These are phyloP conservation scores for Globisporangium heterothallicum DNA, from an alignment of 352 stramenopile genomes.

Conservation along the genomic window DNA sequence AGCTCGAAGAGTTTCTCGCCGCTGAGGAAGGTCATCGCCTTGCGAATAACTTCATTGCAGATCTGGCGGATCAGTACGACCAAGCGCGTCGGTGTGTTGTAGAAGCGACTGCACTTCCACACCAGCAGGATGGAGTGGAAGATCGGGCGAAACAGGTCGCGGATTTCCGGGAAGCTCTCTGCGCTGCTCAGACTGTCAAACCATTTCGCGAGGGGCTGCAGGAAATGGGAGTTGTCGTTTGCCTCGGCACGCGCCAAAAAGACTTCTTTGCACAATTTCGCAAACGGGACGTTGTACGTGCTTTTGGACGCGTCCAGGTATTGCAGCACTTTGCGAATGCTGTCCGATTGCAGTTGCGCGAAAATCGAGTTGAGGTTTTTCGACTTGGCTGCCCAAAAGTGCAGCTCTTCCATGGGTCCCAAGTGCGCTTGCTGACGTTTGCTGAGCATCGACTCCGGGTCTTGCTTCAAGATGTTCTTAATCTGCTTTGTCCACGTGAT, in stretches of 20 bases:
- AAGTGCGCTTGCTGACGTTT: conserved; percentile 49
- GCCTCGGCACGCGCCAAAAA: conserved; percentile 84
- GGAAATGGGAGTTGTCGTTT: conserved; percentile 85
- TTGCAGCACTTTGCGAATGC: conserved; percentile 82
- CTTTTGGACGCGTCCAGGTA: conserved; percentile 85
- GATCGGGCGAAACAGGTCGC: conserved; percentile 77
- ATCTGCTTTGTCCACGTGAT: conserved; percentile 95
- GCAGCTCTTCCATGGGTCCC: conserved; percentile 84
- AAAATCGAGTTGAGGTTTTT: conserved; percentile 90
- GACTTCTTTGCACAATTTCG: conserved; percentile 90
- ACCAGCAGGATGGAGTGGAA: conserved; percentile 86
- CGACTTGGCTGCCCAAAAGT: conserved; percentile 85
- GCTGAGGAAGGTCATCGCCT: conserved; percentile 66
- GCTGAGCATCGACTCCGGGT: conserved; percentile 74
- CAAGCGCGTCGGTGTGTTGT: conserved; percentile 86
- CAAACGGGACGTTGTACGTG: conserved; percentile 91
- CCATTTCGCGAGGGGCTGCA: conserved; percentile 68
- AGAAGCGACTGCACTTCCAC: conserved; percentile 89
- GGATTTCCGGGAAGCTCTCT: conserved; percentile 46
- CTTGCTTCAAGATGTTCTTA: conserved; percentile 89
- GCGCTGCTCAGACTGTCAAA: conserved; percentile 38
- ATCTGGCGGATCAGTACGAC: conserved; percentile 87
- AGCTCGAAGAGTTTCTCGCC: conserved; percentile 78
- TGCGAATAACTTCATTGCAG: conserved; percentile 85
- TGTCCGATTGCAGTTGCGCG: conserved; percentile 83